Conservation (phyloP, 805 yeast species). For the Candida boidinii region DNA sequence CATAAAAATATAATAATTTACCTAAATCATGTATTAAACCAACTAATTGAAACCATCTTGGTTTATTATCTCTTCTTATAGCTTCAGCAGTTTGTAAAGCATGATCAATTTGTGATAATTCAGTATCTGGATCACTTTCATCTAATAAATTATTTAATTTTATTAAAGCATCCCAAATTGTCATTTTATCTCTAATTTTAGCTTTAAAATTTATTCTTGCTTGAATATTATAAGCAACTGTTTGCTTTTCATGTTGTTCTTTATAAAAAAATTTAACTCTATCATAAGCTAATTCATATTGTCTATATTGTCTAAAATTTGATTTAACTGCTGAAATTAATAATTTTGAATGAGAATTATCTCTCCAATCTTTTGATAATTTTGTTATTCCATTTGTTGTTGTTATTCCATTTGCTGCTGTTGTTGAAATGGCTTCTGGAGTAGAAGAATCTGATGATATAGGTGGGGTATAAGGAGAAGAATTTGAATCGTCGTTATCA, state of each 20-base stretch:
- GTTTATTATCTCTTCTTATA: conserved; percentile 55
- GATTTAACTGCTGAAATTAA: background rate
- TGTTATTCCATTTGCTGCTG: conserved; percentile 8
- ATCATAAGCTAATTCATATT: conserved; percentile 61
- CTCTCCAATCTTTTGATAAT: conserved; percentile 1
- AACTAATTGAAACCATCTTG: conserved; percentile 70
- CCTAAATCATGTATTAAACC: conserved; percentile 70
- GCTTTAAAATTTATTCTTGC: conserved; percentile 67
- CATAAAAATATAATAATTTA: conserved; percentile 58
- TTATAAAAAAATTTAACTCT: conserved; percentile 57
- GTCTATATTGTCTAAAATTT: conserved; percentile 37
- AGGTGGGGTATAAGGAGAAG: too few species aligned
- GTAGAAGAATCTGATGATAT: too few species aligned
- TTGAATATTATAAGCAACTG: conserved; percentile 64
- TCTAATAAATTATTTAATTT: conserved; percentile 55
- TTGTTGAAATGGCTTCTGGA: too few species aligned
- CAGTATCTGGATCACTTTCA: conserved; percentile 71
- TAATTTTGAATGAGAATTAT: conserved; percentile 2
- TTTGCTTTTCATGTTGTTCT: conserved; percentile 63
- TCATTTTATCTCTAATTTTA: conserved; percentile 55
- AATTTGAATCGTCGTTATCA: too few species aligned
- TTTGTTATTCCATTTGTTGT: conserved; percentile 5
- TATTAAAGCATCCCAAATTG: conserved; percentile 64
- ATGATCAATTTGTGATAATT: conserved; percentile 65
- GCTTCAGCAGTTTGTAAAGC: conserved; percentile 74